Conservation (phyloP, 257 asterid species). For the Petunia secreta region DNA sequence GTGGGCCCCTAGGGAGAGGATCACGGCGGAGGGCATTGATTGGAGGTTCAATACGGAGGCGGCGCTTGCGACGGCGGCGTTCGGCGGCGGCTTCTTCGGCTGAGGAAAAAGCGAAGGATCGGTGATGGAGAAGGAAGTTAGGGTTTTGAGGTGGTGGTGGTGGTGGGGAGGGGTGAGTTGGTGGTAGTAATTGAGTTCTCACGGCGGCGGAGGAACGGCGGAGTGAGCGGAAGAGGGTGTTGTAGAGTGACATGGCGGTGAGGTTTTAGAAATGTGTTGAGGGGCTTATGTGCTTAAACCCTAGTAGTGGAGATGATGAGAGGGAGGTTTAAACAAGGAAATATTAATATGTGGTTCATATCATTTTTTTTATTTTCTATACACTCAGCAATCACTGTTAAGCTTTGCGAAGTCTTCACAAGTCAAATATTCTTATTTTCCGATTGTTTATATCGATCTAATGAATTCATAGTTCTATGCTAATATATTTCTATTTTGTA, state of each 20-base stretch:
- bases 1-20: constrained; percentile 39
- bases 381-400: background rate
- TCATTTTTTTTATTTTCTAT: background rate
- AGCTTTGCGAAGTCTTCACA: background rate
- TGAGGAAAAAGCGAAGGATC: constrained; percentile 67
- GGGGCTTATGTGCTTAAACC: constrained; percentile 23
- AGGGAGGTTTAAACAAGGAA: background rate
- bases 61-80: constrained; percentile 86
- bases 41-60: constrained; percentile 90
- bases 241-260: constrained; percentile 35
- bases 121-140: constrained; percentile 28
- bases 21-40: constrained; percentile 71
- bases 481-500: no score
- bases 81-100: constrained; percentile 97
- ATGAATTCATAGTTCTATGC: no score
- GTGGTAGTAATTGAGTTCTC: background rate
- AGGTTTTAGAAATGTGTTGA: background rate
- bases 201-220: constrained; percentile 45
- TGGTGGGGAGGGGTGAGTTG: constrained; percentile 25
- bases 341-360: background rate
- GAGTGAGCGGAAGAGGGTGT: constrained; percentile 50
- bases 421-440: no score
- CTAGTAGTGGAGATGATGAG: constrained; percentile 3
- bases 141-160: constrained; percentile 42
- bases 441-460: no score